Base-by-base conservation (phyloP, 129 eudicot species). In the Escallonia herrerae region DNA sequence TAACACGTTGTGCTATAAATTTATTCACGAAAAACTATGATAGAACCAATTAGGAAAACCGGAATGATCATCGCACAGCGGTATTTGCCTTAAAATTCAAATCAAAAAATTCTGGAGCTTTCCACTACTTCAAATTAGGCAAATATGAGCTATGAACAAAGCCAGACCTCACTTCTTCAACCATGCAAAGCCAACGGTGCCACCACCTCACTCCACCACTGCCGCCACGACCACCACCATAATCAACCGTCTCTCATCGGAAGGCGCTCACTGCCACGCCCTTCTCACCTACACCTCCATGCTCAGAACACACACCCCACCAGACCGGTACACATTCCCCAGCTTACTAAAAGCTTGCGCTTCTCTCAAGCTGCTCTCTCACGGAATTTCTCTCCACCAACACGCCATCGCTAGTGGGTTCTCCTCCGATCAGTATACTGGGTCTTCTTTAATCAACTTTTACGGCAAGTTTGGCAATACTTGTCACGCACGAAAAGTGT, bases 291-390 rank as follows among this genome's bases (percentile, higher is more conserved):
- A 81, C 84, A 55, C 80, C 68, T 72, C 90, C 69, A 82, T 89
- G 88, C 83, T 86, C 74, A 76, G 76, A 52, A 60, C 85, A 75
- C 41, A 70, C 65, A 62, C 63, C 11, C 68, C 69, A 6, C 87
- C 95, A 5, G 99, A 94, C 83, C 82, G 93, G 22, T 85, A 80
- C 80, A 89, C 99, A 4, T 94, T 62, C 83, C 99, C 99, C 15
- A 79, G 84, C 22, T 77, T 89, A 58, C 83, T 94, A 80, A 94
- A 94, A 75, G 96, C 99, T 60, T 89, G 93, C 74, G 78, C 87
- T 43, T 76, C 71, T 7, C 74, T 94, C 44, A 68, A 83, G 78
- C 82, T 79, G 48, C 49, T 75, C 5, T 70, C 87, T 4, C 82
- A 67, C 55, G 99, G 97, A 38, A 60, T 75, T 53, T 86, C 74